These are phyloP conservation scores for Solanum rostratum DNA, from an alignment of 257 asterid species.

Conservation along the genomic window DNA sequence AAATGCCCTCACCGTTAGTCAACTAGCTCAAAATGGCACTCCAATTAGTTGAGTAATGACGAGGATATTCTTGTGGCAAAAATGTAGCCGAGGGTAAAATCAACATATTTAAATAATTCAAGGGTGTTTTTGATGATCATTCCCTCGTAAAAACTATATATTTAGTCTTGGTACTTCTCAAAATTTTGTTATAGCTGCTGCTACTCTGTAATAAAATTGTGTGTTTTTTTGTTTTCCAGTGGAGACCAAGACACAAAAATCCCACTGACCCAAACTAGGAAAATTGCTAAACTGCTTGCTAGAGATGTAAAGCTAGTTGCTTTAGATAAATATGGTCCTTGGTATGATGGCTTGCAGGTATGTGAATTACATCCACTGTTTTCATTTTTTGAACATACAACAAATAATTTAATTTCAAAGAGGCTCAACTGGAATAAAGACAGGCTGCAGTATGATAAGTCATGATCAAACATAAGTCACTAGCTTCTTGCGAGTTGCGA, in stretches of 20 bases:
- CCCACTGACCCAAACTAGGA: constrained; percentile 16
- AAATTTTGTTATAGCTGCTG: background rate
- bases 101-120: background rate
- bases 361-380: background rate
- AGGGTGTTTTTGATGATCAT: background rate
- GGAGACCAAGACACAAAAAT: constrained; percentile 21
- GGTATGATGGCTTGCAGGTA: constrained; percentile 25
- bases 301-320: background rate
- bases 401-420: background rate
- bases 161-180: background rate
- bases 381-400: background rate
- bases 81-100: background rate
- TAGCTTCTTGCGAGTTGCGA: too few species aligned
- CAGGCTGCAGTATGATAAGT: too few species aligned
- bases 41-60: background rate
- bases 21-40: background rate
- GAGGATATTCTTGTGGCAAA: background rate
- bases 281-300: constrained; percentile 6
- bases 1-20: background rate
- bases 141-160: background rate
- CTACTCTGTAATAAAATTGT: background rate
- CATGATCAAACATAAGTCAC: too few species aligned
- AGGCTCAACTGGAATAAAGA: too few species aligned
- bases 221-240: background rate
- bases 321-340: constrained; percentile 12